Conservation (phyloP, 2,329 filamentous ascomycete genomes). For the Xenoacremonium recifei region DNA sequence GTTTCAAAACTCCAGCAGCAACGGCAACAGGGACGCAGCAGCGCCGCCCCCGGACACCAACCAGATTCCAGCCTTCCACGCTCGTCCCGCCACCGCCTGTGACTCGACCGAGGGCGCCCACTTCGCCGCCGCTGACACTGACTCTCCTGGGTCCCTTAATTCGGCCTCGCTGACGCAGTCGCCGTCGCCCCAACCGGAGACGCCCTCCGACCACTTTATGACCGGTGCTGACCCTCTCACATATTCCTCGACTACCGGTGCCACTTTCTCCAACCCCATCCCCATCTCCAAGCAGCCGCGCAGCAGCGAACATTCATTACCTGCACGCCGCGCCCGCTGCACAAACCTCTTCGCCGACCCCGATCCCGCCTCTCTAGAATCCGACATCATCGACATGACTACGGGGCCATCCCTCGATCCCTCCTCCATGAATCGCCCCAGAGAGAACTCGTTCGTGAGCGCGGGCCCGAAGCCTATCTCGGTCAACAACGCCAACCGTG, state of each 20-base stretch:
- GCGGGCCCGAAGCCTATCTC: constrained; percentile 66
- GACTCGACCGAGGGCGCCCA: constrained; percentile 24
- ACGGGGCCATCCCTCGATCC: constrained; percentile 58
- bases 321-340: constrained; percentile 8
- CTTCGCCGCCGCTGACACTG: constrained; percentile 26
- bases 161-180: constrained; percentile 35
- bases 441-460: constrained; percentile 66
- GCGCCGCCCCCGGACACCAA: background rate
- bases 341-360: constrained; percentile 23
- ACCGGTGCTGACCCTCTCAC: constrained; percentile 23
- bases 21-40: constrained; percentile 9
- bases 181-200: constrained; percentile 35
- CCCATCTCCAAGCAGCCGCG: constrained; percentile 23
- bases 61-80: constrained; percentile 1
- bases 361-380: constrained; percentile 21
- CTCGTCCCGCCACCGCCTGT: constrained; percentile 19
- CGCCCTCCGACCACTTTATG: constrained; percentile 28
- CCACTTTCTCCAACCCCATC: constrained; percentile 34
- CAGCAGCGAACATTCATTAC: background rate
- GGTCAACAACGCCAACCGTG: constrained; percentile 63
- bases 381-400: constrained; percentile 46
- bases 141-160: constrained; percentile 34
- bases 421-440: constrained; percentile 51
- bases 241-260: constrained; percentile 22
- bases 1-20: constrained; percentile 28